Percentiles rank a stretch among this genome's conserved stretches.
phyloP scores from a whole-genome alignment of 2,329 filamentous ascomycete species.

The Scedosporium minutisporum region DNA sequence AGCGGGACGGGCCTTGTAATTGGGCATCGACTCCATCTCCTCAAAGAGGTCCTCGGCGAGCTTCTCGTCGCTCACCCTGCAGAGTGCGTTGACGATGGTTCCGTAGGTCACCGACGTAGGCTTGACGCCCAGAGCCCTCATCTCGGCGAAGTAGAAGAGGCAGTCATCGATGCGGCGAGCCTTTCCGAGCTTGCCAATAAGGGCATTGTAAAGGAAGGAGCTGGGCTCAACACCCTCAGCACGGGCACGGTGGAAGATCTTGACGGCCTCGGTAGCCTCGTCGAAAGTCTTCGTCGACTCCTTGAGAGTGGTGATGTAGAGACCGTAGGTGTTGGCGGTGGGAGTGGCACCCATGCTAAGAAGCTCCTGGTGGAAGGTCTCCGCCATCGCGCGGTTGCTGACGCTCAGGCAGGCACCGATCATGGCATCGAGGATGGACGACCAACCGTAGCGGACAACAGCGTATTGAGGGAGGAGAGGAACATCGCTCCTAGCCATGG shows the following conservation, averaged over 20 bases:
- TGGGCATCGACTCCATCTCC: conserved; percentile 97
- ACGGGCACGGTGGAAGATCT: conserved; percentile 93
- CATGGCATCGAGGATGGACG: conserved; percentile 93
- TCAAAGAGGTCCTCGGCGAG: conserved; percentile 97
- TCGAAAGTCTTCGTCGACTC: conserved; percentile 97
- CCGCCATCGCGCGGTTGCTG: conserved; percentile 70
- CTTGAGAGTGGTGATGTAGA: conserved; percentile 99
- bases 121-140: conserved; percentile 85
- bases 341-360: conserved; percentile 83
- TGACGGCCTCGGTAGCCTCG: conserved; percentile 91
- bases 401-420: conserved; percentile 80
- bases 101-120: conserved; percentile 97
- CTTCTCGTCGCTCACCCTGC: conserved; percentile 93
- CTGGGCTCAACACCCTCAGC: conserved; percentile 90
- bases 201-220: conserved; percentile 94
- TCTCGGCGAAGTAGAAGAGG: conserved; percentile 95
- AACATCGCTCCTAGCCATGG: conserved; percentile 81
- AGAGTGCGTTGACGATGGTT: conserved; percentile 94
- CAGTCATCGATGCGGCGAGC: conserved; percentile 96
- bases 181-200: conserved; percentile 97
- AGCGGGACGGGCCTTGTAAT: conserved; percentile 95
- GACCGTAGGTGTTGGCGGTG: conserved; percentile 92
- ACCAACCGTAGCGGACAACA: conserved; percentile 89
- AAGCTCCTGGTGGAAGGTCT: conserved; percentile 84
- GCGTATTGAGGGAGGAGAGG: conserved; percentile 77